These are phyloP conservation scores for Spathaspora girioi DNA, from an alignment of 805 yeast species.

Conservation along the genomic window DNA sequence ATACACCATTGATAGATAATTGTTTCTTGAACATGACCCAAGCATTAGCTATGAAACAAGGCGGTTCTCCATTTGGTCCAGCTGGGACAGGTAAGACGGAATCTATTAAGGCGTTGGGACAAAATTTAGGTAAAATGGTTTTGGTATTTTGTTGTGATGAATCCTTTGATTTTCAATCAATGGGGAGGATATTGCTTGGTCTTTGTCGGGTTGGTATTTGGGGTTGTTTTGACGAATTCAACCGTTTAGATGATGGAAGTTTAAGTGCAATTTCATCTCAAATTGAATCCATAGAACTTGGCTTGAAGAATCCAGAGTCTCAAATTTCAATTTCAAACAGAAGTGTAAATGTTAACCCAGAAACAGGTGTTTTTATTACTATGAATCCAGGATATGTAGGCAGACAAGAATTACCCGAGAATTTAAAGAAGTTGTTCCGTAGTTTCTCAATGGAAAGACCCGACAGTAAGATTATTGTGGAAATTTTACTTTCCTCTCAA, in stretches of 20 bases:
- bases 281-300: constrained; percentile 65
- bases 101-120: constrained; percentile 79
- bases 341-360: constrained; percentile 33
- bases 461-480: constrained; percentile 64
- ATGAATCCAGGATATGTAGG: constrained; percentile 91
- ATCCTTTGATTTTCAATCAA: constrained; percentile 73
- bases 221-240: constrained; percentile 97
- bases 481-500: constrained; percentile 67
- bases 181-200: constrained; percentile 75
- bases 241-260: constrained; percentile 65
- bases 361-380: constrained; percentile 78
- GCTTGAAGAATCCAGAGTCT: constrained; percentile 29
- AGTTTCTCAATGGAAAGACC: constrained; percentile 72
- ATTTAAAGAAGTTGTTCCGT: constrained; percentile 73
- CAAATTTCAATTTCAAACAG: constrained; percentile 43
- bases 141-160: constrained; percentile 91
- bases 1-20: constrained; percentile 66
- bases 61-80: constrained; percentile 94
- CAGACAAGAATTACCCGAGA: constrained; percentile 79
- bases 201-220: constrained; percentile 82
- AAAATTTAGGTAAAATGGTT: constrained; percentile 74
- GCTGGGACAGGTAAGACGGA: constrained; percentile 98
- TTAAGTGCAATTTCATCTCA: constrained; percentile 84
- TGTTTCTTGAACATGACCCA: constrained; percentile 69
- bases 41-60: constrained; percentile 67